phyloP scores from a whole-genome alignment of 176 grass and related monocot genomes.

The Oryza coarctata region DNA sequence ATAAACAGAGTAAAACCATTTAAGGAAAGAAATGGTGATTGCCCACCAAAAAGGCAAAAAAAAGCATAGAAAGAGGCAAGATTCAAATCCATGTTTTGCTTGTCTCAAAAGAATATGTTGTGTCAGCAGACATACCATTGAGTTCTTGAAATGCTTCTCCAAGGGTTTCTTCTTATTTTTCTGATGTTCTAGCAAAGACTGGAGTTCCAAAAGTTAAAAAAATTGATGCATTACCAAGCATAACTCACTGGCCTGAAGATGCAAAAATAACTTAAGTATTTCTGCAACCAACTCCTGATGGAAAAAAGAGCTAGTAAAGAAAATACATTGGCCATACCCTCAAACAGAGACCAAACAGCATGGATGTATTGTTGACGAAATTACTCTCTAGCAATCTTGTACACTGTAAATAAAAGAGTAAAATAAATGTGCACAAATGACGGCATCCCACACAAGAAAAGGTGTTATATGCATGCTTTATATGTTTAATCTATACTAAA shows the following conservation, averaged over 20 bases:
- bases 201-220: constrained; percentile 33
- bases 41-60: not conserved
- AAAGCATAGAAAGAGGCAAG: not conserved
- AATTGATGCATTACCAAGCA: constrained; percentile 6
- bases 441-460: not conserved
- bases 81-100: not conserved
- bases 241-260: not conserved
- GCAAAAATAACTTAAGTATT: not conserved
- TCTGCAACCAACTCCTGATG: not conserved
- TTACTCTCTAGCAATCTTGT: constrained; percentile 77
- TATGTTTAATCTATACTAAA: not conserved
- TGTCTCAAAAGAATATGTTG: constrained; percentile 20
- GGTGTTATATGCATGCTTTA: not conserved
- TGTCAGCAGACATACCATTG: constrained; percentile 58
- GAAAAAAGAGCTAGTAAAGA: constrained; percentile 20
- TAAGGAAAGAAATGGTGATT: not conserved
- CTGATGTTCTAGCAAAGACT: constrained; percentile 90
- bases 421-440: not conserved
- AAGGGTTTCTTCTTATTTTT: constrained; percentile 82
- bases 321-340: constrained; percentile 58
- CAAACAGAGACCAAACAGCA: constrained; percentile 85
- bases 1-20: not conserved
- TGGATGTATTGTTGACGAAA: constrained; percentile 95
- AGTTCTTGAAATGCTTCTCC: constrained; percentile 90
- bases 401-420: constrained; percentile 49